phyloP scores from a whole-genome alignment of 129 eudicot genomes.

The Flaveria brownii region DNA sequence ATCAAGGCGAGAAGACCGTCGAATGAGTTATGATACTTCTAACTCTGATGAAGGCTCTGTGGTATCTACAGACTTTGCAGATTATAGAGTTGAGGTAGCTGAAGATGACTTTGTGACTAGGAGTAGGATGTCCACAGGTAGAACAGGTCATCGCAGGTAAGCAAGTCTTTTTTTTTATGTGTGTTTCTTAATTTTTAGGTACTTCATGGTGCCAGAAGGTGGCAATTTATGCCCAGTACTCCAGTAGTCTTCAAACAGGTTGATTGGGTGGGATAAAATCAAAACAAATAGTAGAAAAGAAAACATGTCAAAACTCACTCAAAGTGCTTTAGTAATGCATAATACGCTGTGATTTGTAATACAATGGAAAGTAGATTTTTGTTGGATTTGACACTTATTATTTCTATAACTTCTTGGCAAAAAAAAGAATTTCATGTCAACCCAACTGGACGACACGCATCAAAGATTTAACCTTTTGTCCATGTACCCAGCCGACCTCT shows the following conservation, averaged over 20 bases:
- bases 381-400: not conserved
- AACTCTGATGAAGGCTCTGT: slow-evolving; percentile 95
- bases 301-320: not conserved
- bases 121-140: slow-evolving; percentile 54
- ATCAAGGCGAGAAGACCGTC: slow-evolving; percentile 68
- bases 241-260: not conserved
- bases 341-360: not conserved
- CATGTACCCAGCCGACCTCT: not conserved
- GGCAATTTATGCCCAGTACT: not conserved
- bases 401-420: not conserved
- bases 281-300: not conserved
- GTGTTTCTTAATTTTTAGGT: slow-evolving; percentile 1
- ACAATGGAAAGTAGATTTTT: not conserved
- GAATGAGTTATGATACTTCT: slow-evolving; percentile 70
- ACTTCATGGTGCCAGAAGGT: not conserved
- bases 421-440: not conserved
- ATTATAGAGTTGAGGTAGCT: slow-evolving; percentile 56
- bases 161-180: slow-evolving; percentile 16
- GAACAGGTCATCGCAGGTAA: slow-evolving; percentile 71
- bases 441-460: not conserved
- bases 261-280: not conserved
- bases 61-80: slow-evolving; percentile 62
- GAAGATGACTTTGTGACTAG: slow-evolving; percentile 57
- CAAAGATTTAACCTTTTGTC: not conserved
- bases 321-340: not conserved